Base-by-base conservation (phyloP, 2,329 filamentous ascomycete genomes). In the Xylaria digitata region DNA sequence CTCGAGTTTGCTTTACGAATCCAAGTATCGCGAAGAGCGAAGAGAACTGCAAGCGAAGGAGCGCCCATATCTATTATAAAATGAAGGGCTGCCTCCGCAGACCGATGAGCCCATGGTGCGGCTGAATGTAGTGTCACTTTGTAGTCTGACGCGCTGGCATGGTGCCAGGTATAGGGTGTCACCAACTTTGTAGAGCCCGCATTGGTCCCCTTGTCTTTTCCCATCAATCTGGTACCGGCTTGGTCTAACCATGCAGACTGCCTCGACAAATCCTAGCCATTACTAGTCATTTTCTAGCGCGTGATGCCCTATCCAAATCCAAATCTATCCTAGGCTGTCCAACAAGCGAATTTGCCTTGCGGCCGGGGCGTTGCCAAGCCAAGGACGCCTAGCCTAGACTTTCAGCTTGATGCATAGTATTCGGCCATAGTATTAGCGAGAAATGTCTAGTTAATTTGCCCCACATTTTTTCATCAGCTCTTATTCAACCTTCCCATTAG, bases 371-470 rank as follows among this genome's bases (percentile, higher is more conserved):
- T 6, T 46, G 65, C 67, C 67, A 70, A 70, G 65, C 52, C 48
- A 37, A 62, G 32, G 43, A 21, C 48, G 42, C 45, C 50, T 43
- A 61, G 63, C 48, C 67, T 65, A 69, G 67, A 69, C 57, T 55
- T 62, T 67, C 66, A 68, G 66, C 66, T 68, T 15, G 17, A 68
- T 55, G 66, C 63, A 66, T 62, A 19, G 52, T 46, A 40, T 26
- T 26, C 3, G 9, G 37, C 8, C 3, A 9, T 37, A 9, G 13
- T 9, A 11, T 11, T 3, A 11, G 34, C 13, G 37, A 40, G 37
- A 40, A 40, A 40, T 40, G 37, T 40, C 37, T 40, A 13, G 37
- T 13, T 40, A 40, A 9, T 13, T 40, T 9, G 37, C 37, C 37
- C 13, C 37, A 3, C 4, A 15, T 9, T 15, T 40, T 40, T 15